Conservation (phyloP, 1,139 yeast genomes). For the Suhomyces anneliseae region DNA sequence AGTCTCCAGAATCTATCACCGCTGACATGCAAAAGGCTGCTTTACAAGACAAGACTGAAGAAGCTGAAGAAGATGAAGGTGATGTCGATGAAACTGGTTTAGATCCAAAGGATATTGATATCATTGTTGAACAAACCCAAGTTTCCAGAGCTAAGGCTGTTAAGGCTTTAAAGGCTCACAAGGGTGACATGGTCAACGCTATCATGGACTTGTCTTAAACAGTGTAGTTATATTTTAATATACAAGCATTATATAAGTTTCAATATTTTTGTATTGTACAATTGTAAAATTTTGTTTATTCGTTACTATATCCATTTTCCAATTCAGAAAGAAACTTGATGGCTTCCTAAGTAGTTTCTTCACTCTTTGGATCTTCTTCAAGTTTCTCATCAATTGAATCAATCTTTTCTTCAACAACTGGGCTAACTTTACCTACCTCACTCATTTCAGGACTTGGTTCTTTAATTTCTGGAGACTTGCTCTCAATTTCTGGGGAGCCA, state of each 20-base stretch:
- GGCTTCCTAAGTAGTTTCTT: too few species aligned
- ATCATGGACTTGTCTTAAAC: constrained; percentile 77
- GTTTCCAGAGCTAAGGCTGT: constrained; percentile 88
- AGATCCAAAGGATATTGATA: constrained; percentile 73
- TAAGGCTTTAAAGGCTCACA: constrained; percentile 83
- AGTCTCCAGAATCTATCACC: constrained; percentile 78
- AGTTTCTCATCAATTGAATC: neutral
- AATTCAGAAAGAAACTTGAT: too few species aligned
- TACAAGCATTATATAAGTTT: neutral
- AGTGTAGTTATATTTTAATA: neutral
- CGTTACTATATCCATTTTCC: too few species aligned
- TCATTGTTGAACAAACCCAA: constrained; percentile 87
- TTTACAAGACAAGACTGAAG: constrained; percentile 40
- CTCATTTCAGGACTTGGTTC: too few species aligned
- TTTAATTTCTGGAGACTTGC: too few species aligned
- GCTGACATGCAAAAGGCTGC: constrained; percentile 89
- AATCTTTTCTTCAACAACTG: neutral
- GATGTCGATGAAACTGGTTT: constrained; percentile 80
- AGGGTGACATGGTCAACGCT: constrained; percentile 94
- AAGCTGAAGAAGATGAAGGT: constrained; percentile 61
- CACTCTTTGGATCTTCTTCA: neutral
- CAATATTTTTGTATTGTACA: neutral
- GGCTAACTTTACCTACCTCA: neutral
- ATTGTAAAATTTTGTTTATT: too few species aligned
- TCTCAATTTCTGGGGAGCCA: too few species aligned